Percentiles rank a stretch among this genome's conserved stretches.
Evolutionary conservation across 2,329 filamentous ascomycete genomes (phyloP).

Genomic region (Fusarium metavorans): DNA sequence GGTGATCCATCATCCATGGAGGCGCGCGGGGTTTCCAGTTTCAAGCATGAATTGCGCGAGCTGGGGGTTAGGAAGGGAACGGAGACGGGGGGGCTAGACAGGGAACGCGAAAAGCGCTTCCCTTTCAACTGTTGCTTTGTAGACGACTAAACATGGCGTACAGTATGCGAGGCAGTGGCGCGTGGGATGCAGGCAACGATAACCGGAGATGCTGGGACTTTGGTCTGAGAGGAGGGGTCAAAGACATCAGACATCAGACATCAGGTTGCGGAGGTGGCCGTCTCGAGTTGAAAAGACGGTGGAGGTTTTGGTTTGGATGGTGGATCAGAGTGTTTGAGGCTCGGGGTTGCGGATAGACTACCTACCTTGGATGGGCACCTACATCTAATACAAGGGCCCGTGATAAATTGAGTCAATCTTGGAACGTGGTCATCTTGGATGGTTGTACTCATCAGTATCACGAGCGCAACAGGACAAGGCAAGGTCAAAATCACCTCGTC

Average conservation of each 20-base stretch:
- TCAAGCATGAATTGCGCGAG: constrained; percentile 1
- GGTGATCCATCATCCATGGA: constrained; percentile 8
- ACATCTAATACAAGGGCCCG: not conserved
- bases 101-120: not conserved
- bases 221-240: constrained; percentile 5
- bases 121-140: not conserved
- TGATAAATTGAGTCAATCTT: not conserved
- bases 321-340: constrained; percentile 13
- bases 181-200: constrained; percentile 6
- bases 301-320: constrained; percentile 23
- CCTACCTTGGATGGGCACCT: not conserved
- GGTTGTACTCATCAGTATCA: not conserved
- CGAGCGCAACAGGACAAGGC: not conserved
- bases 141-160: not conserved
- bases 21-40: not conserved
- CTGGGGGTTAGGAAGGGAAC: not conserved
- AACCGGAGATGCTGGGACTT: not conserved
- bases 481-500: constrained; percentile 22
- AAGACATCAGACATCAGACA: not conserved
- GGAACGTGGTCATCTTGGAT: not conserved
- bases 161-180: constrained; percentile 11
- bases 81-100: not conserved
- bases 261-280: not conserved
- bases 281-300: constrained; percentile 37
- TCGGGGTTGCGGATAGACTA: constrained; percentile 10